Conservation (phyloP, 192 early-diverging fungal species). For the Gamsiella multidivaricata region DNA sequence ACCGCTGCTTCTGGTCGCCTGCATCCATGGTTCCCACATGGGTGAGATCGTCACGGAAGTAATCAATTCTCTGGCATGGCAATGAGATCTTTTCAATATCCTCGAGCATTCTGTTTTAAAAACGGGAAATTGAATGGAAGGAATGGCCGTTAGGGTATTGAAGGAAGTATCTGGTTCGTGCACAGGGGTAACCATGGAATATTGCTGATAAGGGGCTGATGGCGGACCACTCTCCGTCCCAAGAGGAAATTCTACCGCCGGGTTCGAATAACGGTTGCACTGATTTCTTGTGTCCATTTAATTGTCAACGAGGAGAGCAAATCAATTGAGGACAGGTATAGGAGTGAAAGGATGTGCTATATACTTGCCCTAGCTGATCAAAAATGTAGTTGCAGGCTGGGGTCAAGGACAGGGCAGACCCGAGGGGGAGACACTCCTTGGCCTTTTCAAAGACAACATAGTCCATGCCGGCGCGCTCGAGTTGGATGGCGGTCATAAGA, state of each 20-base stretch:
- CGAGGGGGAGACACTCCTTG: not conserved
- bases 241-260: too few relatives aligned
- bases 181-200: too few relatives aligned
- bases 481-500: constrained; percentile 26
- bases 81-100: constrained; percentile 4
- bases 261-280: too few relatives aligned
- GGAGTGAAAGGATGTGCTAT: not conserved
- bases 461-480: constrained; percentile 26
- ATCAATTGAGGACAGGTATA: too few relatives aligned
- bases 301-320: too few relatives aligned
- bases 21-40: constrained; percentile 20
- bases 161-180: too few relatives aligned
- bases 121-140: not conserved
- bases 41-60: constrained; percentile 26
- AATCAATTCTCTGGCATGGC: constrained; percentile 25
- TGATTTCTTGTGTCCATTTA: too few relatives aligned
- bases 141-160: too few relatives aligned
- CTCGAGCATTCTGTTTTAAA: constrained; percentile 3
- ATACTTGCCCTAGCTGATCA: constrained; percentile 12
- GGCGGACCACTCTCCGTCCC: too few relatives aligned
- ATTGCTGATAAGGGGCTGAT: too few relatives aligned
- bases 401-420: constrained; percentile 22
- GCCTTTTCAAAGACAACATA: constrained; percentile 31
- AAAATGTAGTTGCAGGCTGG: constrained; percentile 33
- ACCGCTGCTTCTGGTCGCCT: not conserved